Conservation (phyloP, 768 basidiomycete species). For the Mycena epipterygia region DNA sequence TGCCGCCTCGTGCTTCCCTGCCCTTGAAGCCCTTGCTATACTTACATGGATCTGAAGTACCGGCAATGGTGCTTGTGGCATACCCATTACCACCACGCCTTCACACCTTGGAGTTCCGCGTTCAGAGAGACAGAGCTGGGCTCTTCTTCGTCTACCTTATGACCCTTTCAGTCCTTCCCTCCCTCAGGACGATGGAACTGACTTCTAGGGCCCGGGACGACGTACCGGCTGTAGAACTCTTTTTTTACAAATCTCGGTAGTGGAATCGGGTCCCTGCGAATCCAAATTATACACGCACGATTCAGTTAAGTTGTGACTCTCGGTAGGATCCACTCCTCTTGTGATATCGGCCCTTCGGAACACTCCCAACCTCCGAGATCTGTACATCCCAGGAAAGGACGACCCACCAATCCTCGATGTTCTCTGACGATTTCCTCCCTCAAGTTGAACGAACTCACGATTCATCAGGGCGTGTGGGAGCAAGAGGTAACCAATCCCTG, state of each 20-base stretch:
- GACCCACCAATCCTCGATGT: background rate
- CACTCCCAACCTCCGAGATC: background rate
- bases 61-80: background rate
- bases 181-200: background rate
- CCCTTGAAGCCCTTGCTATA: background rate
- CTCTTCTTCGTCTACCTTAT: background rate
- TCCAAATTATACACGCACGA: too few relatives aligned
- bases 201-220: background rate
- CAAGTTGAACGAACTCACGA: background rate
- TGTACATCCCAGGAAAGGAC: background rate
- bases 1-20: background rate
- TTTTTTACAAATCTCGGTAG: too few relatives aligned
- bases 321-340: background rate
- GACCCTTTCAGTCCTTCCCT: background rate
- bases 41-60: background rate
- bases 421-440: background rate
- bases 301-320: too few relatives aligned
- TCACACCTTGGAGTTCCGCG: background rate
- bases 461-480: background rate
- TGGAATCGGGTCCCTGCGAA: too few relatives aligned
- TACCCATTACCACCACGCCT: background rate
- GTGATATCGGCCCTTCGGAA: background rate
- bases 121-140: background rate
- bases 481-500: background rate
- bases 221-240: too few relatives aligned